Conservation (phyloP, 2,329 filamentous ascomycete species). For the Chaetomiaceae sp. region DNA sequence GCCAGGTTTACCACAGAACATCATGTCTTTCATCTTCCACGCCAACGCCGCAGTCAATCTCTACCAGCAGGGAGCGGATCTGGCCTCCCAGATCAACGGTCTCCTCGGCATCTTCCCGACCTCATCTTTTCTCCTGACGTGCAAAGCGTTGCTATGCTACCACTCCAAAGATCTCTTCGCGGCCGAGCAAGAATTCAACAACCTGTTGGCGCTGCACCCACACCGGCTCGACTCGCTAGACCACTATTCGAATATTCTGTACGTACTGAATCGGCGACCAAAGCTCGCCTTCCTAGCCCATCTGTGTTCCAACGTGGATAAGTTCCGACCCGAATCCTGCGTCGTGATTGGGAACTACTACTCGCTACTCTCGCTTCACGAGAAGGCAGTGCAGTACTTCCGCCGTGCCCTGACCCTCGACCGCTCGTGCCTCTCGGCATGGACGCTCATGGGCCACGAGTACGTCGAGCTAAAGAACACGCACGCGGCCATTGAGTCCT, state of each 20-base stretch:
- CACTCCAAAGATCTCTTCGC: slow-evolving; percentile 76
- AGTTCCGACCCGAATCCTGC: slow-evolving; percentile 93
- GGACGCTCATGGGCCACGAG: slow-evolving; percentile 98
- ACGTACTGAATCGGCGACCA: slow-evolving; percentile 80
- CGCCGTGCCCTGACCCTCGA: slow-evolving; percentile 86
- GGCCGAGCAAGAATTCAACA: slow-evolving; percentile 64
- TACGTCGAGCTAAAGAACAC: slow-evolving; percentile 99
- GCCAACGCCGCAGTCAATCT: slow-evolving; percentile 86
- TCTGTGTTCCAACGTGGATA: slow-evolving; percentile 83
- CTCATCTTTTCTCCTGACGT: slow-evolving; percentile 85
- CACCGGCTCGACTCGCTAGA: slow-evolving; percentile 82
- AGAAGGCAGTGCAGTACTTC: slow-evolving; percentile 98
- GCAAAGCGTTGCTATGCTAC: slow-evolving; percentile 80
- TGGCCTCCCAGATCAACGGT: slow-evolving; percentile 69
- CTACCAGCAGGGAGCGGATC: slow-evolving; percentile 72
- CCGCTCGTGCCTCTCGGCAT: slow-evolving; percentile 83
- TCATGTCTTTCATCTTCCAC: slow-evolving; percentile 92
- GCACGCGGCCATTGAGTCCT: slow-evolving; percentile 94
- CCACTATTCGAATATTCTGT: slow-evolving; percentile 95
- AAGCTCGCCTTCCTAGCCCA: slow-evolving; percentile 91
- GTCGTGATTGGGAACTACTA: slow-evolving; percentile 98
- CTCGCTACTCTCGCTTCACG: slow-evolving; percentile 85
- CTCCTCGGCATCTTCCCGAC: slow-evolving; percentile 78
- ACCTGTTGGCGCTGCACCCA: slow-evolving; percentile 68
- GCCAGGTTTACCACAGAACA: slow-evolving; percentile 73